Evolutionary conservation across 2,329 filamentous ascomycete genomes (phyloP).

Genomic region (Nemania serpens): DNA sequence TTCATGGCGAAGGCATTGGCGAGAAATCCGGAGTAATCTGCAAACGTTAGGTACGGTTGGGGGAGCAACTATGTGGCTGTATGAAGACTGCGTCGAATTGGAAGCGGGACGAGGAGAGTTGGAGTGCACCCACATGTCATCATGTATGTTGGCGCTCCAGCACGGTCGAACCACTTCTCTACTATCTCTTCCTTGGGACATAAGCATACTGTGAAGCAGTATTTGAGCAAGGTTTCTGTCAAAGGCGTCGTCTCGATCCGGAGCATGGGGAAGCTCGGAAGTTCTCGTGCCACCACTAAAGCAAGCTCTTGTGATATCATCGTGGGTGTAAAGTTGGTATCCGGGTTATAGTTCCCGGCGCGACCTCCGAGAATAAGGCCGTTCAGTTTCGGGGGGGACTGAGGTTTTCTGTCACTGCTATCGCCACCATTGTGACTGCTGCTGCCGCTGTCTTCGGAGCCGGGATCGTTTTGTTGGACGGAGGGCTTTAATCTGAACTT

Average conservation of each 20-base stretch:
- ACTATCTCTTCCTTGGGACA: conserved; percentile 40
- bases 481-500: conserved; percentile 40
- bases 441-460: conserved; percentile 3
- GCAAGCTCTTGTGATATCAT: conserved; percentile 40
- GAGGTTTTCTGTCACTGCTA: conserved; percentile 6
- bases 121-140: conserved; percentile 37
- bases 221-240: conserved; percentile 41
- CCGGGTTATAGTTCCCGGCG: conserved; percentile 12
- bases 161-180: conserved; percentile 41
- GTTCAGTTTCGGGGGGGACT: conserved; percentile 6
- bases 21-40: conserved; percentile 42
- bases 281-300: conserved; percentile 39
- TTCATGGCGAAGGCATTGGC: conserved; percentile 43
- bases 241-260: conserved; percentile 42
- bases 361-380: background rate
- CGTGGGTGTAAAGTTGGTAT: conserved; percentile 31
- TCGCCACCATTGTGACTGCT: conserved; percentile 7
- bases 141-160: conserved; percentile 42
- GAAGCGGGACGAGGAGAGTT: background rate
- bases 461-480: conserved; percentile 10
- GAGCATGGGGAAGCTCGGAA: conserved; percentile 40
- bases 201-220: conserved; percentile 42
- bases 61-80: background rate
- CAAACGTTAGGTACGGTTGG: conserved; percentile 16
- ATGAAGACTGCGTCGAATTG: background rate